These are phyloP conservation scores for Epichloe sibirici DNA, from an alignment of 2,329 filamentous ascomycete species.

Conservation along the genomic window DNA sequence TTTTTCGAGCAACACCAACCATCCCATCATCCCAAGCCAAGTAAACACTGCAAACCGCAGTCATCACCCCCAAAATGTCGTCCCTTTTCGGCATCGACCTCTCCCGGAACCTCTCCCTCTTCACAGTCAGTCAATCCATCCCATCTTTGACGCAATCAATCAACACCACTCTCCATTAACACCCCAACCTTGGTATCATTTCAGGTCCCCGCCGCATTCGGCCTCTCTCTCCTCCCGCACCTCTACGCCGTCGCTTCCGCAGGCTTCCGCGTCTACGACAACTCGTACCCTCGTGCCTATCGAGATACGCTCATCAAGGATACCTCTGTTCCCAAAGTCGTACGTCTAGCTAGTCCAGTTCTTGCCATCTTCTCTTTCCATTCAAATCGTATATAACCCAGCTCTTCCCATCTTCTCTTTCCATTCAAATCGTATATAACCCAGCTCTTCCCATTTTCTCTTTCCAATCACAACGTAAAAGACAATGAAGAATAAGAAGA, in stretches of 20 bases:
- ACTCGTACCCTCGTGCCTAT: constrained; percentile 25
- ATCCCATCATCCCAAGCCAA: too few relatives aligned
- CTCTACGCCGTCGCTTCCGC: constrained; percentile 1
- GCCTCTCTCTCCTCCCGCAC: constrained; percentile 4
- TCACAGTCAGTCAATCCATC: constrained; percentile 4
- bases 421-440: too few relatives aligned
- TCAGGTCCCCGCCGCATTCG: constrained; percentile 24
- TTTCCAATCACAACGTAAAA: too few relatives aligned
- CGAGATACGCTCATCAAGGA: constrained; percentile 19
- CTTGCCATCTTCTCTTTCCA: too few relatives aligned
- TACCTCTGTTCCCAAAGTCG: constrained; percentile 17
- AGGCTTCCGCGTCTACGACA: constrained; percentile 23
- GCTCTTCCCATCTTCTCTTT: too few relatives aligned
- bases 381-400: too few relatives aligned
- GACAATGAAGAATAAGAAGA: too few relatives aligned
- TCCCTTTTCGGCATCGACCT: not conserved
- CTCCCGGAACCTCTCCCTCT: constrained; percentile 6
- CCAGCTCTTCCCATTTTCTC: too few relatives aligned
- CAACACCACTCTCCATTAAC: too few relatives aligned
- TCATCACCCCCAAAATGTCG: not conserved
- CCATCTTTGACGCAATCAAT: not conserved
- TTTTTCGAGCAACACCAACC: too few relatives aligned
- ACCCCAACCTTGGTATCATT: not conserved
- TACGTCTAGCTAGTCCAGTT: constrained; percentile 5
- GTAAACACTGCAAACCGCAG: too few relatives aligned